Conservation (phyloP, 164 flowering plant genomes). For the Nymphaea colorata region DNA sequence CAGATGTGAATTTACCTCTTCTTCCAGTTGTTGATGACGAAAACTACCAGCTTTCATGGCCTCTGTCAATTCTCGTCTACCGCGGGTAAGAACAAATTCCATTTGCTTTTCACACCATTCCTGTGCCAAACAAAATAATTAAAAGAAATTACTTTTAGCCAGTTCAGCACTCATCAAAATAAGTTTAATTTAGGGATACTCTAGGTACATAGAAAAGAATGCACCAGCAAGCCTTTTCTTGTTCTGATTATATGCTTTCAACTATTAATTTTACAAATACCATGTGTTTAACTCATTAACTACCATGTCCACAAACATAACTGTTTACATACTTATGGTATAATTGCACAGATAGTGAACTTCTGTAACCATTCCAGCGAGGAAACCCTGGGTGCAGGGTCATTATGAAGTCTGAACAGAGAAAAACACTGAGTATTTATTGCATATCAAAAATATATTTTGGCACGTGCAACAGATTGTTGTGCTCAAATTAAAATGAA, state of each 20-base stretch:
- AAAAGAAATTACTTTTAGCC: neutral
- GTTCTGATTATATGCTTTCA: neutral
- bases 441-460: too few relatives aligned
- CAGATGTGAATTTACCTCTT: conserved; percentile 39
- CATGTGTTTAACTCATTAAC: neutral
- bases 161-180: neutral
- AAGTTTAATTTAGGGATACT: neutral
- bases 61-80: conserved; percentile 26
- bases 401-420: too few relatives aligned
- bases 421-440: too few relatives aligned
- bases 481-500: too few relatives aligned
- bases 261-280: neutral
- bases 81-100: conserved; percentile 48
- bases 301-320: too few relatives aligned
- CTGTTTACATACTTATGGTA: too few relatives aligned
- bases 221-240: neutral
- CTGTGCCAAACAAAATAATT: conserved; percentile 14
- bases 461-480: too few relatives aligned
- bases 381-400: too few relatives aligned
- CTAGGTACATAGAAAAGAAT: neutral
- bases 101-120: conserved; percentile 95
- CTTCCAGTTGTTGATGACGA: conserved; percentile 69
- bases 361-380: too few relatives aligned
- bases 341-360: too few relatives aligned
- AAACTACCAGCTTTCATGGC: conserved; percentile 76